phyloP scores from a whole-genome alignment of 2,329 filamentous ascomycete genomes.

The Phoma sp. region DNA sequence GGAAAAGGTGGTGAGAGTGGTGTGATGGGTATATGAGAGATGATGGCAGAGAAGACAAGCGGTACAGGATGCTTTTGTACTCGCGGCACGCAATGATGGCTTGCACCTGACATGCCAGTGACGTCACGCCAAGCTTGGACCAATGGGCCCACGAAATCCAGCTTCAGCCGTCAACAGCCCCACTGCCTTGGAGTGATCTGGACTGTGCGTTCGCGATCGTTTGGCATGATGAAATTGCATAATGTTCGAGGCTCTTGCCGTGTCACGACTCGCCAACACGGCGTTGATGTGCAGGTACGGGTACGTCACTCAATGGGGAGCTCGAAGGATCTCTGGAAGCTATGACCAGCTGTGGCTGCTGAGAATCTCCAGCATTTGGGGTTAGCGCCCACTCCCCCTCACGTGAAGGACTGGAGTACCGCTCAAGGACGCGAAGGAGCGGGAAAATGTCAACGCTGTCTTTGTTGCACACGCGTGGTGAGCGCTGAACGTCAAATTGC shows the following conservation, averaged over 20 bases:
- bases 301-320: constrained; percentile 22
- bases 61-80: constrained; percentile 44
- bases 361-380: background rate
- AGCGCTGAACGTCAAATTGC: constrained; percentile 3
- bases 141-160: constrained; percentile 25
- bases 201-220: constrained; percentile 17
- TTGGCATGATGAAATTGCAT: constrained; percentile 28
- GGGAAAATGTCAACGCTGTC: constrained; percentile 8
- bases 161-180: constrained; percentile 22
- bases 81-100: constrained; percentile 23
- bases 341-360: constrained; percentile 11
- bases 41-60: constrained; percentile 30
- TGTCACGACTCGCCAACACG: constrained; percentile 1
- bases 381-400: constrained; percentile 13
- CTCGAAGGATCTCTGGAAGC: constrained; percentile 5
- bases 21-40: constrained; percentile 20
- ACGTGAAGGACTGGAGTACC: constrained; percentile 16
- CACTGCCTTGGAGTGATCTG: constrained; percentile 24
- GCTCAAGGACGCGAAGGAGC: background rate
- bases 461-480: constrained; percentile 4
- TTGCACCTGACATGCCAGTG: constrained; percentile 39
- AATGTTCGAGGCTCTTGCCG: constrained; percentile 7
- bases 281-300: constrained; percentile 17
- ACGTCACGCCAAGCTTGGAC: constrained; percentile 37
- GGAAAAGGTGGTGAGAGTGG: constrained; percentile 17